Evolutionary conservation across 257 asterid species (phyloP).

Genomic region (Vinca minor): DNA sequence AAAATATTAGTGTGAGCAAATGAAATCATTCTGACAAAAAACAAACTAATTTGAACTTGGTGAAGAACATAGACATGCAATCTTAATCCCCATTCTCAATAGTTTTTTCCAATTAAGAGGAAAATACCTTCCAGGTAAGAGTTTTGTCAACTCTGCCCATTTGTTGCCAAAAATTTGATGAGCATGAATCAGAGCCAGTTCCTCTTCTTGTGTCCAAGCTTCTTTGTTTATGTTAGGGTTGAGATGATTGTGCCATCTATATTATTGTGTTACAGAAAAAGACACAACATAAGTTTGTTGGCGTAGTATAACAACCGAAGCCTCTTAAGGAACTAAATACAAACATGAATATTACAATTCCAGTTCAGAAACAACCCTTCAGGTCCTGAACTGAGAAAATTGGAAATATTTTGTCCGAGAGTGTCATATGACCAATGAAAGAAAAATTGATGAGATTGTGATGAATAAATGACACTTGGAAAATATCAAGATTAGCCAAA

Average conservation of each 20-base stretch:
- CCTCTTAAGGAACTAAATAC: background rate
- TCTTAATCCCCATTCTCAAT: constrained; percentile 15
- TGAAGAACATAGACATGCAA: constrained; percentile 9
- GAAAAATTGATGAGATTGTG: background rate
- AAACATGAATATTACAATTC: background rate
- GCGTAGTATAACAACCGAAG: background rate
- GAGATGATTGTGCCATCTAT: constrained; percentile 96
- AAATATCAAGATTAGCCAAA: background rate
- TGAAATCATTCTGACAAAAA: constrained; percentile 17
- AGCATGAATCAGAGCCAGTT: constrained; percentile 72
- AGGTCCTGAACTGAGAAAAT: background rate
- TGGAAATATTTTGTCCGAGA: background rate
- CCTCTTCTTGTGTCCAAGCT: constrained; percentile 97
- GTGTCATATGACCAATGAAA: background rate
- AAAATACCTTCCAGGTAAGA: constrained; percentile 83
- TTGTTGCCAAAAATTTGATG: constrained; percentile 88
- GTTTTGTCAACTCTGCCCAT: constrained; percentile 94
- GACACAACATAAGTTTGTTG: background rate
- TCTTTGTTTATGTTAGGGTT: constrained; percentile 84
- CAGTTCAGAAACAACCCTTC: background rate
- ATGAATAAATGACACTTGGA: background rate
- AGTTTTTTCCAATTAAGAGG: constrained; percentile 13
- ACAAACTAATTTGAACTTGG: constrained; percentile 11
- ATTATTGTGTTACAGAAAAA: constrained; percentile 12
- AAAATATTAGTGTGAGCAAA: background rate